Evolutionary conservation across 495 filamentous ascomycete genomes (phyloP).

Genomic region (Penicillium simplicissimum): DNA sequence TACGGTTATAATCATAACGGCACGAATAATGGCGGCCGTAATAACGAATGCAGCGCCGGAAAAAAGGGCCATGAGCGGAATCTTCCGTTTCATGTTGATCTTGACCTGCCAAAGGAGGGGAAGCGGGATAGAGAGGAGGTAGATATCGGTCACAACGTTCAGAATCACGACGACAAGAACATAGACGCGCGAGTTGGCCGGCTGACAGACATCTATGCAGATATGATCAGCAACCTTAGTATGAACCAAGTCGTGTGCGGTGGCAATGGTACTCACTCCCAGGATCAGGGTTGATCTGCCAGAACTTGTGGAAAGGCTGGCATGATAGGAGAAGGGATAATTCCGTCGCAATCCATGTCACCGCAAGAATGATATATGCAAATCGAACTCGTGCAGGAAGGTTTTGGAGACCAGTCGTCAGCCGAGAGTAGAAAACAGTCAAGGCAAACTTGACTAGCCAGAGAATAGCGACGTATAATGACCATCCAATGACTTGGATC

Average conservation of each 20-base stretch:
- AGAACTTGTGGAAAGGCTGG: conserved; percentile 47
- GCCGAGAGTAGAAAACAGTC: conserved; percentile 51
- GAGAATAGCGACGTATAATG: conserved; percentile 49
- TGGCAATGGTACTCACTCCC: conserved; percentile 39
- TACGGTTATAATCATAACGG: conserved; percentile 51
- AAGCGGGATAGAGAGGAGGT: conserved; percentile 52
- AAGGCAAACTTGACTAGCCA: conserved; percentile 55
- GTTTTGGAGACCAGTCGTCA: conserved; percentile 49
- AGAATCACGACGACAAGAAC: conserved; percentile 42
- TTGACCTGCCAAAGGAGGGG: conserved; percentile 53
- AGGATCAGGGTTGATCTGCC: conserved; percentile 54
- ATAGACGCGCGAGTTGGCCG: conserved; percentile 36
- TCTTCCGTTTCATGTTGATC: conserved; percentile 45
- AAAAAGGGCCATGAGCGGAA: conserved; percentile 53
- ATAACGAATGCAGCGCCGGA: conserved; percentile 58
- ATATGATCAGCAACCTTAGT: conserved; percentile 14
- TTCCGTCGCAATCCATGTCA: conserved; percentile 48
- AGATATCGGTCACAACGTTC: conserved; percentile 53
- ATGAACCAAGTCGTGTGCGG: not conserved
- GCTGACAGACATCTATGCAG: conserved; percentile 35
- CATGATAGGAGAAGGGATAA: conserved; percentile 50
- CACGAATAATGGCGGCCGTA: conserved; percentile 55
- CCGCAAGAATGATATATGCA: conserved; percentile 46
- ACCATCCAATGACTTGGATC: conserved; percentile 54
- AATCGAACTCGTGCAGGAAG: conserved; percentile 44